phyloP scores from a whole-genome alignment of 2,329 filamentous ascomycete species.

The Trichoderma atrobrunneum region DNA sequence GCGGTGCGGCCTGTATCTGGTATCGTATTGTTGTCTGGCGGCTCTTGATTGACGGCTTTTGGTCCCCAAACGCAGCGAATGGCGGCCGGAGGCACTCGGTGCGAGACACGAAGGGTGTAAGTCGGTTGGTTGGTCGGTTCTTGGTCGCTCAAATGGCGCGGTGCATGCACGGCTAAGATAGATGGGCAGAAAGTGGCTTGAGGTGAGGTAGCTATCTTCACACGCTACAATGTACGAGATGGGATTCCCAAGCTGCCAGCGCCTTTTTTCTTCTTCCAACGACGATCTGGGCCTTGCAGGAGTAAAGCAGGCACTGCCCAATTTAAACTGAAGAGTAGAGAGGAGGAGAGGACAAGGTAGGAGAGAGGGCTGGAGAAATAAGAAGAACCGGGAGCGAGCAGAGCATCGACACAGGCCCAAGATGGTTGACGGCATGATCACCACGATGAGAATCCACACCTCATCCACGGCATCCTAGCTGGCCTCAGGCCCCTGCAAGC shows the following conservation, averaged over 20 bases:
- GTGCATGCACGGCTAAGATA: slow-evolving; percentile 16
- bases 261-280: background rate
- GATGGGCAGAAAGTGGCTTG: slow-evolving; percentile 12
- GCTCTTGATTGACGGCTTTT: slow-evolving; percentile 6
- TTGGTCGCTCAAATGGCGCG: slow-evolving; percentile 11
- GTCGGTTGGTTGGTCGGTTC: slow-evolving; percentile 21
- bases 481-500: slow-evolving; percentile 3
- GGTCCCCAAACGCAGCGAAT: slow-evolving; percentile 16
- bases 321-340: background rate
- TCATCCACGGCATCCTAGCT: slow-evolving; percentile 8
- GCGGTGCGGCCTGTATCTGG: slow-evolving; percentile 6
- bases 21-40: slow-evolving; percentile 17
- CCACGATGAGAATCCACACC: slow-evolving; percentile 6
- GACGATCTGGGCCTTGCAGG: background rate
- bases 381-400: background rate
- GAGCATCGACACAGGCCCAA: background rate
- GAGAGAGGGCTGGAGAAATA: background rate
- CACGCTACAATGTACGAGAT: slow-evolving; percentile 1
- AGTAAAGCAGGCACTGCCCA: background rate
- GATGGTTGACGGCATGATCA: slow-evolving; percentile 19
- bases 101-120: slow-evolving; percentile 21
- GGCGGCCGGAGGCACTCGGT: background rate
- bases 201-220: slow-evolving; percentile 4
- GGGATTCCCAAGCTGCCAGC: background rate
- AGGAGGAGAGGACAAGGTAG: background rate